Percentiles rank a stretch among this genome's conserved stretches.
phyloP scores from a whole-genome alignment of 2,329 filamentous ascomycete species.

The Aureobasidium sp. region DNA sequence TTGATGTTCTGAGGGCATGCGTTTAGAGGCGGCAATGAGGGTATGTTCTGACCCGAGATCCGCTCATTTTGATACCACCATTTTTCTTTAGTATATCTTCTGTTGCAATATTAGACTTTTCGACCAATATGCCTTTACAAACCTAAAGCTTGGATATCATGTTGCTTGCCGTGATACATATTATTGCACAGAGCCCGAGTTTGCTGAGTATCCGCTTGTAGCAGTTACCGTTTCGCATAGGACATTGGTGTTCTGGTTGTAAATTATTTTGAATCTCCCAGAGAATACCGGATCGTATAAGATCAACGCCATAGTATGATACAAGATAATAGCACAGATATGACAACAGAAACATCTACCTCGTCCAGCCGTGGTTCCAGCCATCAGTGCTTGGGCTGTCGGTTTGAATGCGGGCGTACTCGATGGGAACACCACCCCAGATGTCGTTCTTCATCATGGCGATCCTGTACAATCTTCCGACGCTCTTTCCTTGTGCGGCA shows the following conservation, averaged over 20 bases:
- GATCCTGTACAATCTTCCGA: slow-evolving; percentile 73
- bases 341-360: slow-evolving; percentile 28
- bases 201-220: background rate
- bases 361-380: slow-evolving; percentile 95
- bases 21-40: slow-evolving; percentile 8
- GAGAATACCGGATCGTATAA: background rate
- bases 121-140: background rate
- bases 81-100: background rate
- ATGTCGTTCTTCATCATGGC: slow-evolving; percentile 88
- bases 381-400: slow-evolving; percentile 70
- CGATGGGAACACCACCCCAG: slow-evolving; percentile 77
- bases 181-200: background rate
- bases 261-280: background rate
- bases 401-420: slow-evolving; percentile 79
- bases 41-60: slow-evolving; percentile 4
- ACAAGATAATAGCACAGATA: background rate
- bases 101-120: background rate
- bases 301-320: slow-evolving; percentile 4
- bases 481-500: slow-evolving; percentile 40
- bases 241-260: background rate
- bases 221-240: background rate
- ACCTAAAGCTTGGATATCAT: too few relatives aligned
- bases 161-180: background rate
- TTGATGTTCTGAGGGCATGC: background rate
- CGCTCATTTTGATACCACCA: slow-evolving; percentile 9